Base-by-base conservation (phyloP, 2,329 filamentous ascomycete species). In the Fusarium sp. region DNA sequence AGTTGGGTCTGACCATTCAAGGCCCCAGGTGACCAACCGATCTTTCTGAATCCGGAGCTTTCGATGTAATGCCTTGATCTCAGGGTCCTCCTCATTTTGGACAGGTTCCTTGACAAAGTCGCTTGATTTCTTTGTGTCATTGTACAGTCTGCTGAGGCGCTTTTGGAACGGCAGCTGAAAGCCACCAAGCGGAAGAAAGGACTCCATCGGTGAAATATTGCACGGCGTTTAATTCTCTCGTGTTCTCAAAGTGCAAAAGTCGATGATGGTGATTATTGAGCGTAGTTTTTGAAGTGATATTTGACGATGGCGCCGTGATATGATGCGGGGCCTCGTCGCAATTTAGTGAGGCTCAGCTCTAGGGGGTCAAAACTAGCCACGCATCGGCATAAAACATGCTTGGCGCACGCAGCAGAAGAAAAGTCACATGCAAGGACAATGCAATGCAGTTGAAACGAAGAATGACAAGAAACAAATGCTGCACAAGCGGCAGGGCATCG, bases 1-100 rank as follows among this genome's bases (percentile, higher is more conserved):
- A 73, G 86, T 88, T 17, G 92, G 90, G 80, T 95, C 93, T 64
- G 91, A 93, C 93, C 93, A 96, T 80, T 94, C 92, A 61, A 94
- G 85, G 0, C 93, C 93, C 93, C 93, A 96, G 69, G 91, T 92
- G 67, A 94, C 91, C 55, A 95, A 85, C 17, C 93, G 88, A 83
- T 95, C 92, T 80, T 94, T 94, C 77, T 95, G 93, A 74, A 95
- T 94, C 72, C 92, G 89, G 73, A 94, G 89, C 80, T 94, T 94
- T 71, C 92, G 91, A 80, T 95, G 92, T 35, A 95, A 84, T 17
- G 89, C 87, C 77, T 92, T 90, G 79, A 93, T 89, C 73, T 94
- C 92, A 27, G 92, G 92, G 79, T 92, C 87, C 78, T 92, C 85
- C 77, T 88, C 84, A 79, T 90, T 90, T 81, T 87, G 91, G 72